Evolutionary conservation across 306 rosid species (phyloP), one percentile per base, ranked within the genome.

Genomic region (Lupinus albus): DNA sequence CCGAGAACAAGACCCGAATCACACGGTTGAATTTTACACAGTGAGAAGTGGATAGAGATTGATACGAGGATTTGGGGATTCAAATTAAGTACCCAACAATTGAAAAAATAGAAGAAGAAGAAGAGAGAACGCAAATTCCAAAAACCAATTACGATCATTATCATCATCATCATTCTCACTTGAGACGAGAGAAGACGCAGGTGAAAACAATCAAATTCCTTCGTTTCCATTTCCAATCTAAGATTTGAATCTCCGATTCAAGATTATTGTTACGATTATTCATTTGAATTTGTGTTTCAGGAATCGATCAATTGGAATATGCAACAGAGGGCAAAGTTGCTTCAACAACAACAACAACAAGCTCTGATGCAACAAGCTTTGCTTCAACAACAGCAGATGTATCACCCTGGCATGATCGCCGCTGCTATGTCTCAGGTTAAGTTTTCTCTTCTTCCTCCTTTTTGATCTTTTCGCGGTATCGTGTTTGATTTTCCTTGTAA

Each of bases 301-400:
- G 38, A 33, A 25, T 36, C 21, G 33, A 76, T 61, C 21, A 51
- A 8, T 50, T 16, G 72, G 77, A 82, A 82, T 65, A 84, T 84
- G 94, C 85, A 85, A 79, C 94, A 87, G 75, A 86, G 87, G 82
- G 41, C 84, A 21, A 81, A 84, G 84, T 65, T 78, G 71, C 87
- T 79, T 68, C 88, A 87, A 53, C 92, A 85, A 54, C 86, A 86
- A 72, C 42, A 36, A 33, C 30, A 85, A 59, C 85, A 86, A 72
- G 88, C 86, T 45, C 83, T 88, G 63, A 85, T 85, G 88, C 91
- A 83, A 67, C 91, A 85, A 83, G 91, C 88, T 4, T 78, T 88
- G 77, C 88, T 88, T 51, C 95, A 88, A 51, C 95, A 88, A 17
- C 91, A 84, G 50, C 88, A 79, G 66, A 81, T 88, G 85, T 88